phyloP scores from a whole-genome alignment of 192 early-diverging fungal species.

The Podochytrium sp. region DNA sequence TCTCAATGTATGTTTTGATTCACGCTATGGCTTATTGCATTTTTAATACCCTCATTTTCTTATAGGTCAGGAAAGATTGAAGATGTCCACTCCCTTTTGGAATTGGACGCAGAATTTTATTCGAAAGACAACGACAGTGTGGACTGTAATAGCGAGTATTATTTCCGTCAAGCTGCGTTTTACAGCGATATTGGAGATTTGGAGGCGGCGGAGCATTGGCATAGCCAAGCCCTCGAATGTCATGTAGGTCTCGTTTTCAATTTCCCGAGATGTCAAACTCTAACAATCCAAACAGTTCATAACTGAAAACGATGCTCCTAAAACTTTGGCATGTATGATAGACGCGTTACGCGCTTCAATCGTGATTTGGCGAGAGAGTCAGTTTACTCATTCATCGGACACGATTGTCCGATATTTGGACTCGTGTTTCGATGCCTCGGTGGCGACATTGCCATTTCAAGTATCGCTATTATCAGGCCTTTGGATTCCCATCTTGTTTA shows the following conservation, averaged over 20 bases:
- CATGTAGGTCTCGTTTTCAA: neutral
- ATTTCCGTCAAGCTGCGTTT: slow-evolving; percentile 19
- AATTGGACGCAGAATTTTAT: slow-evolving; percentile 16
- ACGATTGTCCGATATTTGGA: neutral
- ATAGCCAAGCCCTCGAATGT: neutral
- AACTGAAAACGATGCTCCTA: neutral
- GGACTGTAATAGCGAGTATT: slow-evolving; percentile 14
- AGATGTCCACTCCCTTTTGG: neutral
- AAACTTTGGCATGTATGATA: slow-evolving; percentile 3
- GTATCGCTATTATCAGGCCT: neutral
- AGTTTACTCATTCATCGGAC: too few relatives aligned
- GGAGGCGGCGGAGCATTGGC: neutral
- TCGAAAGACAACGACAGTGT: slow-evolving; percentile 3
- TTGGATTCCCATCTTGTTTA: neutral
- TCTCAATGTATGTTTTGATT: slow-evolving; percentile 16
- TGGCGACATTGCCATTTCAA: neutral
- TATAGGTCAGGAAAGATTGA: neutral
- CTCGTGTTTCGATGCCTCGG: neutral
- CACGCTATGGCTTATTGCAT: too few relatives aligned
- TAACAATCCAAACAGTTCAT: slow-evolving; percentile 23
- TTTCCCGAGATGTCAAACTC: neutral
- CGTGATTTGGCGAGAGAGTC: neutral
- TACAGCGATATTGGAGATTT: neutral
- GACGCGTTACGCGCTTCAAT: slow-evolving; percentile 9
- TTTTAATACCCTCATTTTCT: too few relatives aligned